Evolutionary conservation across 176 grass and related monocot genomes (phyloP), one percentile per base, ranked within the genome.

Genomic region (Bothriochloa decipiens): DNA sequence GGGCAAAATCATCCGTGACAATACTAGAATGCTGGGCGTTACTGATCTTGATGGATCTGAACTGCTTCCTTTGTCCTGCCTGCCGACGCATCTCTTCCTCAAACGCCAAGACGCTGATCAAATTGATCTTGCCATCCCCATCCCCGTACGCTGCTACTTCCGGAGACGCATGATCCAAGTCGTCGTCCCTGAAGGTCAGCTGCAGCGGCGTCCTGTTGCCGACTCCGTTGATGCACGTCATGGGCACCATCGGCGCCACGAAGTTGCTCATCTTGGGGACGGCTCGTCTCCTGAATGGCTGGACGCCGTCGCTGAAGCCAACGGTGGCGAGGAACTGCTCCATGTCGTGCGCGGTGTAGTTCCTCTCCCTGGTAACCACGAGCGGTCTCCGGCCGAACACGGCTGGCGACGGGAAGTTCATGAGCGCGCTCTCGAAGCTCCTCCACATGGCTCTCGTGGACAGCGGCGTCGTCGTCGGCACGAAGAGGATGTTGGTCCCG

Each of bases 171-270:
- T n/a, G n/a, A 1, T 65, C 57, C 1, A 83, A 83, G 7, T 75
- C 42, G 10, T 7, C 1, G 0, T 75, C 81, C 71, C 28, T 18
- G 28, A 46, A 75, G 0, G 65, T 3, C 16, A 75, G 28, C 4
- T 57, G 47, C 17, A 6, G 3, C 11, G 73, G 27, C 23, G 73
- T 75, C 28, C 15, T 18, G 17, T 2, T n/a, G 3, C 73, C 73
- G 8, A 75, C 49, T 6, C 73, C 73, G 13, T 29, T 76, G 49
- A 76, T n/a, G 73, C 5, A 76, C 1, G 73, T 76, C 73, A n/a
- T 3, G 0, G 73, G 73, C 17, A 76, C 73, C 73, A 76, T 20
- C 0, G 73, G 73, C 3, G 73, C 49, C 15, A 13, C 7, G 28
- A 75, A 75, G 28, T 13, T 9, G 0, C 3, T 0, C 70, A 29